Conservation (phyloP, 2,329 filamentous ascomycete genomes). For the Didymella arachidicola region DNA sequence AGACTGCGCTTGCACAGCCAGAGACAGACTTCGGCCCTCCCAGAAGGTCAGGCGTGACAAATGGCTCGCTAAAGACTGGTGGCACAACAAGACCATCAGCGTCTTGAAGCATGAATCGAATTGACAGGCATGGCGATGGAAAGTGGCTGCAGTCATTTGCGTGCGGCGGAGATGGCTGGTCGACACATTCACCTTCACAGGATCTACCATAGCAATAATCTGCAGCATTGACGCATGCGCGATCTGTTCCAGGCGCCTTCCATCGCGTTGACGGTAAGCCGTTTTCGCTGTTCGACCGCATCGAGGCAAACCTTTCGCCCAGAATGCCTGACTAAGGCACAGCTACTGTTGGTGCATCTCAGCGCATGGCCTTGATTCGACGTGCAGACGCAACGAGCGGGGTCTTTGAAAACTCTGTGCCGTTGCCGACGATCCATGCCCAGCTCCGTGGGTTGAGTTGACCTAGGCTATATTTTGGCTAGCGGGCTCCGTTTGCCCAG, state of each 20-base stretch:
- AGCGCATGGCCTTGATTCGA: conserved; percentile 25
- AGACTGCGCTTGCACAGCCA: conserved; percentile 10
- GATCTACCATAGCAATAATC: conserved; percentile 26
- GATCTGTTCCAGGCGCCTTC: conserved; percentile 22
- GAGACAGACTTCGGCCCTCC: conserved; percentile 5
- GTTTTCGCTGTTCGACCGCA: conserved; percentile 18
- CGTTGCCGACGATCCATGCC: conserved; percentile 38
- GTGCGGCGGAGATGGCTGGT: conserved; percentile 12
- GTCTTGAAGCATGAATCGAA: background rate
- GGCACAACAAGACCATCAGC: conserved; percentile 3
- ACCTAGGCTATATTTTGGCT: conserved; percentile 15
- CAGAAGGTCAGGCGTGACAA: conserved; percentile 6
- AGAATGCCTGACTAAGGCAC: conserved; percentile 23
- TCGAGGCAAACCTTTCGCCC: conserved; percentile 25
- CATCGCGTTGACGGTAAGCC: conserved; percentile 14
- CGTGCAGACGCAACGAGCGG: conserved; percentile 32
- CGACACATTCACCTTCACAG: conserved; percentile 17
- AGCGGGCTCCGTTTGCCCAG: conserved; percentile 31
- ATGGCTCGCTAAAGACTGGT: conserved; percentile 12
- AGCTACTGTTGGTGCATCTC: conserved; percentile 6
- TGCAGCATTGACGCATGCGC: conserved; percentile 23
- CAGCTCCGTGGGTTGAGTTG: conserved; percentile 27
- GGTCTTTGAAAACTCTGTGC: conserved; percentile 43
- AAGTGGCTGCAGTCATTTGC: conserved; percentile 7
- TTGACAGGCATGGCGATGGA: background rate